A percentile compares a stretch with the other conserved stretches of the same genome.
These are phyloP conservation scores for Fusarium humuli DNA, from an alignment of 2,329 filamentous ascomycete genomes.

Conservation along the genomic window DNA sequence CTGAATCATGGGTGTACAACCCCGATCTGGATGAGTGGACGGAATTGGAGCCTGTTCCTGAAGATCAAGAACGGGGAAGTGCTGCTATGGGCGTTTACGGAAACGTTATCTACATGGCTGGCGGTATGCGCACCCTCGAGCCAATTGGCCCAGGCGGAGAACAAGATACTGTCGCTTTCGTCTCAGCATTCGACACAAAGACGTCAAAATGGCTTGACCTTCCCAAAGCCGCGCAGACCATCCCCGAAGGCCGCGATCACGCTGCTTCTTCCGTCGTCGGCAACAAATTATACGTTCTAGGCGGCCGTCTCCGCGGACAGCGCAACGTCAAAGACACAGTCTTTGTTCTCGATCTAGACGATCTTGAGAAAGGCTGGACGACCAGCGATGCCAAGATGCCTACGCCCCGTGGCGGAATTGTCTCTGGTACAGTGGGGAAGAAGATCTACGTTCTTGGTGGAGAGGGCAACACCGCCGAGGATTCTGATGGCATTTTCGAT, in stretches of 20 bases:
- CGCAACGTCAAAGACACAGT: slow-evolving; percentile 51
- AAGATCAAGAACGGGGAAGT: slow-evolving; percentile 47
- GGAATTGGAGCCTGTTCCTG: slow-evolving; percentile 44
- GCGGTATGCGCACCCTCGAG: slow-evolving; percentile 50
- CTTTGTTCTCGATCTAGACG: slow-evolving; percentile 49
- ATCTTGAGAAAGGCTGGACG: slow-evolving; percentile 45
- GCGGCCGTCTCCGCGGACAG: slow-evolving; percentile 50
- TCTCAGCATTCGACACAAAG: slow-evolving; percentile 49
- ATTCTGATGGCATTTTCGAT: slow-evolving; percentile 43
- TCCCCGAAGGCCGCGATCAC: slow-evolving; percentile 54
- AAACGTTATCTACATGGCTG: slow-evolving; percentile 52
- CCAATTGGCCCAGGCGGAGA: slow-evolving; percentile 5
- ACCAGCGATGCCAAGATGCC: slow-evolving; percentile 50
- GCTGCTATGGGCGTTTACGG: slow-evolving; percentile 49
- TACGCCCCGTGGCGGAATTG: slow-evolving; percentile 51
- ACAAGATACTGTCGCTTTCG: slow-evolving; percentile 47
- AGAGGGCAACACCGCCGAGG: slow-evolving; percentile 48
- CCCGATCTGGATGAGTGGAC: slow-evolving; percentile 46
- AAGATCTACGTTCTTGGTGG: slow-evolving; percentile 54
- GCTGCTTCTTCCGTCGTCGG: slow-evolving; percentile 48
- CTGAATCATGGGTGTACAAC: slow-evolving; percentile 49
- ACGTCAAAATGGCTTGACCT: slow-evolving; percentile 45
- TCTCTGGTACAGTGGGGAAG: slow-evolving; percentile 45
- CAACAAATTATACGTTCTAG: slow-evolving; percentile 52
- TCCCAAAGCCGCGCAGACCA: slow-evolving; percentile 34